These are phyloP conservation scores for Moesziomyces parantarcticus DNA, from an alignment of 1,284 basidiomycete species.

Conservation along the genomic window DNA sequence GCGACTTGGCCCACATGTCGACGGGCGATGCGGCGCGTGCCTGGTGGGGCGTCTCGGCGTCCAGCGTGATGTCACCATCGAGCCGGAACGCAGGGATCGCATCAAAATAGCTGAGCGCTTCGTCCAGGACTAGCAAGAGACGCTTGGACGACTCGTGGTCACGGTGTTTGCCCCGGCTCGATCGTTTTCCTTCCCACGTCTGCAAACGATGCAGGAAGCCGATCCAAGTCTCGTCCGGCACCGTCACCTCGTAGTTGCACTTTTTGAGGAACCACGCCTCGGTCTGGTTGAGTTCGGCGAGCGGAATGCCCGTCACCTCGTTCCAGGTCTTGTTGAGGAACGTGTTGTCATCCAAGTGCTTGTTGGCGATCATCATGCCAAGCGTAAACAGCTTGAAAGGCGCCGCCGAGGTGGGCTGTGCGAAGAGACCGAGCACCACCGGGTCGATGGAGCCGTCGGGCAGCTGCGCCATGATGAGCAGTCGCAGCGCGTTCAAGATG, in stretches of 20 bases:
- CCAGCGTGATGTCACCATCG: constrained; percentile 14
- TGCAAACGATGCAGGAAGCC: constrained; percentile 53
- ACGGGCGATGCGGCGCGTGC: constrained; percentile 11
- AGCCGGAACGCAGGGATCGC: constrained; percentile 39
- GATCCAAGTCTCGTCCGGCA: constrained; percentile 62
- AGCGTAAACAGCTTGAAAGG: constrained; percentile 65
- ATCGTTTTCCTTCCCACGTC: constrained; percentile 50
- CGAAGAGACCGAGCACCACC: constrained; percentile 59
- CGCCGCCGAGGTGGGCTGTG: constrained; percentile 59
- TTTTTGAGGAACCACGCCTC: constrained; percentile 64
- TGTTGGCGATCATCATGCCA: constrained; percentile 67
- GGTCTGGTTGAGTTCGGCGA: constrained; percentile 63
- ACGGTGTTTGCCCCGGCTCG: constrained; percentile 33
- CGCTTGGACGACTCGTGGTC: constrained; percentile 49
- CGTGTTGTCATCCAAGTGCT: constrained; percentile 67
- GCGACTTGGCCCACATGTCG: constrained; percentile 37
- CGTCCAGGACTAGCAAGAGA: constrained; percentile 52
- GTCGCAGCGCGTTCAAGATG: constrained; percentile 58
- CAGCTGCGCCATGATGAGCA: constrained; percentile 48
- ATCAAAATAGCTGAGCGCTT: constrained; percentile 46
- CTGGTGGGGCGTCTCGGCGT: constrained; percentile 3
- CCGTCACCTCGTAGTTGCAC: constrained; percentile 61
- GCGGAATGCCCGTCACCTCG: constrained; percentile 66
- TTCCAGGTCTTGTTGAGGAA: constrained; percentile 68
- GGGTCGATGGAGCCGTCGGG: constrained; percentile 48